Evolutionary conservation across 2,329 filamentous ascomycete genomes (phyloP), one percentile per base, ranked within the genome.

Genomic region (Teratosphaeria nubilosa): DNA sequence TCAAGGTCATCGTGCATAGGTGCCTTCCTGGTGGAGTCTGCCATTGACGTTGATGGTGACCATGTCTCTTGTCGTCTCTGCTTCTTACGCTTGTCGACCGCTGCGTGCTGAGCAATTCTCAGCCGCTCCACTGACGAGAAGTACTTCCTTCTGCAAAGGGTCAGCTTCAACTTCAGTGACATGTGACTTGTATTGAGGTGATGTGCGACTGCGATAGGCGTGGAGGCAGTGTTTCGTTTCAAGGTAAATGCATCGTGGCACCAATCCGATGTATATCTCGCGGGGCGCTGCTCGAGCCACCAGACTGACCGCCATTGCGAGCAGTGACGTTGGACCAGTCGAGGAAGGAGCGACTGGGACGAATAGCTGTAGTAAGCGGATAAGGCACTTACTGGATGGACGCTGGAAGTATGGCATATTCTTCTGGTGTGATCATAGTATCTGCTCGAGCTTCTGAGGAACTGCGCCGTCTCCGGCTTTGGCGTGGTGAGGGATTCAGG

Each of bases 41-140:
- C 59, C 59, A 61, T 72, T 54, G 67, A 67, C 54, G 61, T 61
- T 55, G 63, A 56, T 14, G 60, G 59, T 6, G 62, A 59, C 61
- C 63, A 64, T 56, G 62, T 56, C 34, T 63, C 34, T 30, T 60
- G 58, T 30, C 58, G 48, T 51, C 34, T 24, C 34, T 66, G 65
- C 58, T 62, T 65, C 55, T 60, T 64, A 24, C 66, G 66, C 57
- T 69, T 64, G 54, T 70, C 65, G 50, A 68, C 64, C 54, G 70
- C 72, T 51, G 75, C 72, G 54, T 74, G 74, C 65, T 84, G 83
- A 55, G 81, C 81, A 69, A 90, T 83, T 65, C 83, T 82, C 59
- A 88, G 78, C 59, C 86, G 82, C 73, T 90, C 87, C 62, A 87
- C 78, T 7, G 83, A 85, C 32, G 86, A 88, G 75, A 90, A 89